These are phyloP conservation scores for Trichoderma sp. DNA, from an alignment of 2,329 filamentous ascomycete species.

Conservation along the genomic window DNA sequence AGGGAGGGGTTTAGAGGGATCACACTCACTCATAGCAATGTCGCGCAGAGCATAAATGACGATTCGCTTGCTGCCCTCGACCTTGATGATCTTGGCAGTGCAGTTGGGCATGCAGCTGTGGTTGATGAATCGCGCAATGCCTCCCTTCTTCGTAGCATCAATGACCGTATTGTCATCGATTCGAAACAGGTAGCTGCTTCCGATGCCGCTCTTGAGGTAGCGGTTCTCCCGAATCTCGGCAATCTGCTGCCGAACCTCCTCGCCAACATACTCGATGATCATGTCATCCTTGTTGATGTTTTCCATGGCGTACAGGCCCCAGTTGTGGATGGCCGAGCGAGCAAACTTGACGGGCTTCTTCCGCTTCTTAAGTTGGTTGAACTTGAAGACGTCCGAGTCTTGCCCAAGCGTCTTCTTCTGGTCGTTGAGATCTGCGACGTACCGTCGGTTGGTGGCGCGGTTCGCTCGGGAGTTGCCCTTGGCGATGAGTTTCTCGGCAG, in stretches of 20 bases:
- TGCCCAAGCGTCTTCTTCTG: slow-evolving; percentile 84
- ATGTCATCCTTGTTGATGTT: slow-evolving; percentile 97
- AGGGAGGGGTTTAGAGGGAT: neutral
- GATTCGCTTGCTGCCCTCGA: slow-evolving; percentile 96
- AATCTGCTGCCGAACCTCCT: slow-evolving; percentile 95
- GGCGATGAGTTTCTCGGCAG: slow-evolving; percentile 76
- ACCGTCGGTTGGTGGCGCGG: slow-evolving; percentile 91
- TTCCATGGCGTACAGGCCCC: slow-evolving; percentile 97
- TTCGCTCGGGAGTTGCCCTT: slow-evolving; percentile 92
- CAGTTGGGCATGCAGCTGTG: slow-evolving; percentile 98
- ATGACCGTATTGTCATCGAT: slow-evolving; percentile 98
- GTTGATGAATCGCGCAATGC: slow-evolving; percentile 98
- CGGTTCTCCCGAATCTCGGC: slow-evolving; percentile 92
- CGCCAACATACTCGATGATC: slow-evolving; percentile 99
- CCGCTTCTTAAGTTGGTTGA: slow-evolving; percentile 98
- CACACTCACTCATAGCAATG: slow-evolving; percentile 83
- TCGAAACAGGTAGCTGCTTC: slow-evolving; percentile 95
- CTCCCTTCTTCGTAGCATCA: slow-evolving; percentile 97
- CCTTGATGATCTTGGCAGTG: slow-evolving; percentile 98
- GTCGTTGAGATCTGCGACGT: slow-evolving; percentile 91
- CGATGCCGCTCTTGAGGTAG: slow-evolving; percentile 95
- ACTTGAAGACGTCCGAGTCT: slow-evolving; percentile 89
- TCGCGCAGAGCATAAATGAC: slow-evolving; percentile 98
- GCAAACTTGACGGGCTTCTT: slow-evolving; percentile 99
- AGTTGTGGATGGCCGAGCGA: slow-evolving; percentile 96